Evolutionary conservation across 352 stramenopile genomes (phyloP).

Genomic region (Phytophthora citrophthora): DNA sequence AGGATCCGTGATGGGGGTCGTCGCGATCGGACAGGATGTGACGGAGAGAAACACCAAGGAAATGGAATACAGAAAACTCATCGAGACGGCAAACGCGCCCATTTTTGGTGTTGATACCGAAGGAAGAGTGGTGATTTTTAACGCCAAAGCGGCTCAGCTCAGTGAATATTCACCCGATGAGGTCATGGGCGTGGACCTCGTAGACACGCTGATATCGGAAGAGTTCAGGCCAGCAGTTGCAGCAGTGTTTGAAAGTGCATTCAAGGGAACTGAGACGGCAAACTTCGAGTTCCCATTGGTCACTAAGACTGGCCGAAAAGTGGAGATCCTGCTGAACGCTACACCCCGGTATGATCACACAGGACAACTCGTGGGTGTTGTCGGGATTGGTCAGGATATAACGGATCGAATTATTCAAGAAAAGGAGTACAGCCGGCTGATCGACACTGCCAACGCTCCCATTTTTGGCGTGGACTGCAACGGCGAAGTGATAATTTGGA

Average conservation of each 20-base stretch:
- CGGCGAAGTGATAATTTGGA: conserved; percentile 79
- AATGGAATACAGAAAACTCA: conserved; percentile 76
- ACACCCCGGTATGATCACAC: conserved; percentile 76
- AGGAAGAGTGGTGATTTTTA: conserved; percentile 73
- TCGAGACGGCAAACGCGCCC: conserved; percentile 88
- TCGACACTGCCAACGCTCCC: conserved; percentile 49
- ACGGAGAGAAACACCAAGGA: conserved; percentile 75
- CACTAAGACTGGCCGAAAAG: conserved; percentile 56
- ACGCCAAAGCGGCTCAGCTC: conserved; percentile 75
- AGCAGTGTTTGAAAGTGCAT: conserved; percentile 44
- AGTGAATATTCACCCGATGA: conserved; percentile 72
- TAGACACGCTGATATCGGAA: conserved; percentile 75
- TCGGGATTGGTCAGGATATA: conserved; percentile 59
- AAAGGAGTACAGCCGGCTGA: conserved; percentile 43
- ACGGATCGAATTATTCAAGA: conserved; percentile 55
- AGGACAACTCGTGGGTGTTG: conserved; percentile 50
- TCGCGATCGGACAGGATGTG: conserved; percentile 67
- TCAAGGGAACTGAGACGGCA: conserved; percentile 49
- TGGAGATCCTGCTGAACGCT: conserved; percentile 71
- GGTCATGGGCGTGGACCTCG: conserved; percentile 63
- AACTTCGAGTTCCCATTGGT: conserved; percentile 75
- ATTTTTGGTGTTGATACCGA: conserved; percentile 83
- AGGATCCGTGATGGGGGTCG: conserved; percentile 46
- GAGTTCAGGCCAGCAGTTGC: conserved; percentile 43
- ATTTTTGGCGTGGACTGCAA: conserved; percentile 82